Percentiles rank a stretch among this genome's conserved stretches.
These are phyloP conservation scores for Alternaria metachromatica DNA, from an alignment of 2,329 filamentous ascomycete species.

Conservation along the genomic window DNA sequence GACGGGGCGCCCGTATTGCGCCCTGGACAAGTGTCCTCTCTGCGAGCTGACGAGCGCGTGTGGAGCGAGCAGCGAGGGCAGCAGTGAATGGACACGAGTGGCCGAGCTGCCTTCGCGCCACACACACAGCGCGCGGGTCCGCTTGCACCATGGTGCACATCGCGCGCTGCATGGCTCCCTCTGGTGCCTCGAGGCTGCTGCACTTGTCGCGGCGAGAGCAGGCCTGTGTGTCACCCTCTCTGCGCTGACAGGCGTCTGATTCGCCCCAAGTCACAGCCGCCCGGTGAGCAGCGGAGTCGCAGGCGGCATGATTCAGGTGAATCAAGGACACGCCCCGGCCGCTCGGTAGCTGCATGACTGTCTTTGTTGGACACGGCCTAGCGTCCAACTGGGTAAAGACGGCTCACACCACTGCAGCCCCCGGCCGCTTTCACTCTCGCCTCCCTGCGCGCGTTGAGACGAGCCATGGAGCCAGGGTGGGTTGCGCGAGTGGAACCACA, in stretches of 20 bases:
- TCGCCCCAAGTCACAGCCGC: slow-evolving; percentile 30
- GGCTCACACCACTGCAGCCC: slow-evolving; percentile 25
- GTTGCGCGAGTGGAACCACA: slow-evolving; percentile 30
- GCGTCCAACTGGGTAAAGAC: slow-evolving; percentile 17
- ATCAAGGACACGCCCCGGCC: slow-evolving; percentile 31
- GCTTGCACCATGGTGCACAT: background rate
- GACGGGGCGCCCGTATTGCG: slow-evolving; percentile 5
- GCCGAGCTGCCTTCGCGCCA: slow-evolving; percentile 20
- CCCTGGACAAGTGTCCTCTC: slow-evolving; percentile 24
- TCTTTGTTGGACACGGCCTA: slow-evolving; percentile 30
- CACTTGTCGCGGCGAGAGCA: slow-evolving; percentile 38
- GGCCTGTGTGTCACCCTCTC: slow-evolving; percentile 32
- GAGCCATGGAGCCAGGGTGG: slow-evolving; percentile 22
- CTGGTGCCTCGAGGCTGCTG: slow-evolving; percentile 37
- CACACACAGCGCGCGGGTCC: slow-evolving; percentile 16
- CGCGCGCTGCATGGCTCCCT: background rate
- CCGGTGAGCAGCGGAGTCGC: slow-evolving; percentile 28
- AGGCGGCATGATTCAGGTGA: slow-evolving; percentile 34
- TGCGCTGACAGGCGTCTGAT: slow-evolving; percentile 25
- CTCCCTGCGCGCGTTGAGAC: slow-evolving; percentile 29
- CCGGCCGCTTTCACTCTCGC: slow-evolving; percentile 32
- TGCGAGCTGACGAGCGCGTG: slow-evolving; percentile 31
- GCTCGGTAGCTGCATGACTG: slow-evolving; percentile 28
- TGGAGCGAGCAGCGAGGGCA: slow-evolving; percentile 15
- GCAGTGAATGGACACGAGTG: slow-evolving; percentile 13